A percentile compares a stretch with the other conserved stretches of the same genome.
phyloP scores from a whole-genome alignment of 2,329 filamentous ascomycete genomes.

The Scedosporium minutisporum region DNA sequence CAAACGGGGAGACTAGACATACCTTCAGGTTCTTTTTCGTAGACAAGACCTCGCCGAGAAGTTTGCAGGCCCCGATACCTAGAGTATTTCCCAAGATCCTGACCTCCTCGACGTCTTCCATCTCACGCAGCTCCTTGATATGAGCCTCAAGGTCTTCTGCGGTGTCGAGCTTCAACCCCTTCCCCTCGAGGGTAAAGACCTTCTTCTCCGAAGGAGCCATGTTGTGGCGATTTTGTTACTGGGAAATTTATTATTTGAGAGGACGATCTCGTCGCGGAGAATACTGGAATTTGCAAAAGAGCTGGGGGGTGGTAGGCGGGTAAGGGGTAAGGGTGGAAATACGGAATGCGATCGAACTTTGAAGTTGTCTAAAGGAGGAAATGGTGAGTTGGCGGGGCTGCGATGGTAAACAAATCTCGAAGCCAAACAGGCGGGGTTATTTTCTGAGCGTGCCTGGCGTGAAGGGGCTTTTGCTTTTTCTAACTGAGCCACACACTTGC shows the following conservation, averaged over 20 bases:
- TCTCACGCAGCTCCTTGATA: constrained; percentile 63
- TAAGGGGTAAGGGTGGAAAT: background rate
- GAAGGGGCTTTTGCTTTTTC: background rate
- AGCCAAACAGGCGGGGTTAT: background rate
- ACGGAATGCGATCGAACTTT: background rate
- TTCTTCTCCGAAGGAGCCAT: constrained; percentile 46
- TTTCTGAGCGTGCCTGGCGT: background rate
- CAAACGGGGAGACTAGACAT: constrained; percentile 15
- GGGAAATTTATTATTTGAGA: background rate
- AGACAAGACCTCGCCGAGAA: constrained; percentile 71
- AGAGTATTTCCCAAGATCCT: constrained; percentile 84
- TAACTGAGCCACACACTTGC: background rate
- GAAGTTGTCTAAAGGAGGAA: background rate
- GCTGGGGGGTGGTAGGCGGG: background rate
- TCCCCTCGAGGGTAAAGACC: constrained; percentile 84
- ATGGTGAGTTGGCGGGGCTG: constrained; percentile 2
- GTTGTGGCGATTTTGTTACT: background rate
- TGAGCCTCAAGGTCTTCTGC: constrained; percentile 79
- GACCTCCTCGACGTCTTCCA: constrained; percentile 73
- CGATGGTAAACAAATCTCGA: constrained; percentile 2
- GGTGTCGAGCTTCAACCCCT: constrained; percentile 83
- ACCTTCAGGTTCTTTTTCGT: constrained; percentile 77
- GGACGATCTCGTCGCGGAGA: background rate
- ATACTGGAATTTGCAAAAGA: background rate
- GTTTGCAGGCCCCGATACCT: constrained; percentile 78